Conservation (phyloP, 176 grass and related monocot species). For the Eremochloa ophiuroides region DNA sequence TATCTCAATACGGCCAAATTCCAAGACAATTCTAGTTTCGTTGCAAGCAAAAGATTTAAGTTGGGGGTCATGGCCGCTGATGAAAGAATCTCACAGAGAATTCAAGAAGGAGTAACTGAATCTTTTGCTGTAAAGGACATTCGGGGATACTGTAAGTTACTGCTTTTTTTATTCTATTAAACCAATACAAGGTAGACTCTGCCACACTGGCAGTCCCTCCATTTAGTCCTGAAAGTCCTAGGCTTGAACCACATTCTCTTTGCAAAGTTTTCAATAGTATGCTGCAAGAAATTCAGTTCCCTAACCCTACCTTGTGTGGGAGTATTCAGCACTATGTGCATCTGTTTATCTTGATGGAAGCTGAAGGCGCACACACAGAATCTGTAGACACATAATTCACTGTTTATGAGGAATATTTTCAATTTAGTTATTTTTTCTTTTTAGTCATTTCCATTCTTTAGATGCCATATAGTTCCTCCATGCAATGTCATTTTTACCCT, state of each 20-base stretch:
- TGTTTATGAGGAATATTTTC: background rate
- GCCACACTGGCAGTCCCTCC: too few relatives aligned
- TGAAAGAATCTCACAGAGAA: background rate
- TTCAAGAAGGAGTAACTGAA: slow-evolving; percentile 12
- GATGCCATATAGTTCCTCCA: too few relatives aligned
- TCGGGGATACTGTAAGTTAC: background rate
- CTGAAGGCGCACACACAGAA: background rate
- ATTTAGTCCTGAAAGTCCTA: too few relatives aligned
- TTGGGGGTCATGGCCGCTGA: background rate
- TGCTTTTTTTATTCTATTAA: background rate
- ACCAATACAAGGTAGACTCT: too few relatives aligned
- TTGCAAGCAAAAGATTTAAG: background rate
- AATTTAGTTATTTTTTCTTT: too few relatives aligned
- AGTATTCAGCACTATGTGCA: too few relatives aligned
- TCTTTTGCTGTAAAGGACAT: slow-evolving; percentile 11
- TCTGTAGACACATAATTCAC: background rate
- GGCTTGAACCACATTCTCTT: too few relatives aligned
- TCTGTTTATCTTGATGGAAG: background rate
- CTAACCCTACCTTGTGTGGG: too few relatives aligned
- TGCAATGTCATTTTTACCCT: too few relatives aligned
- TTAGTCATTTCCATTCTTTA: too few relatives aligned
- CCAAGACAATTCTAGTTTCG: slow-evolving; percentile 12
- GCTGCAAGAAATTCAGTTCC: background rate
- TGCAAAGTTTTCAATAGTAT: too few relatives aligned
- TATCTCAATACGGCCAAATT: background rate